Evolutionary conservation across 176 grass and related monocot species (phyloP).

Genomic region (Rhynchospora pubera): DNA sequence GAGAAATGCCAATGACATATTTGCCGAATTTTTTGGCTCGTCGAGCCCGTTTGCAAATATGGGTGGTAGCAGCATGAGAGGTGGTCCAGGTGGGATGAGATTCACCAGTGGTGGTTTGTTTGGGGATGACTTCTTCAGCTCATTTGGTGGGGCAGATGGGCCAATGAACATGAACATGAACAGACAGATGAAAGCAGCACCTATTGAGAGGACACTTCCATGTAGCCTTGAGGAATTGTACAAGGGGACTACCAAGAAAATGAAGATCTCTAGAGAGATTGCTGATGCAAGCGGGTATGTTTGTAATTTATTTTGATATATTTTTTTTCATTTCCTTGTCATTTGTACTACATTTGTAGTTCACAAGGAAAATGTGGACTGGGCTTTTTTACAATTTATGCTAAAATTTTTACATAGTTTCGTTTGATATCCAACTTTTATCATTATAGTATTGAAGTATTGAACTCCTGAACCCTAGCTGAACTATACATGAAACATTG

Average conservation of each 20-base stretch:
- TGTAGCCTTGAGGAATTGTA: slow-evolving; percentile 89
- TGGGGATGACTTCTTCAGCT: slow-evolving; percentile 56
- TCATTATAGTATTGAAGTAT: neutral
- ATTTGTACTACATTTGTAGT: neutral
- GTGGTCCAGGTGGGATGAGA: slow-evolving; percentile 42
- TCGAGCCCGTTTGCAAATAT: slow-evolving; percentile 71
- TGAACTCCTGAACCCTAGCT: neutral
- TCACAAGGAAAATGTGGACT: neutral
- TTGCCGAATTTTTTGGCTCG: slow-evolving; percentile 83
- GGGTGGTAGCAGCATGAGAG: slow-evolving; percentile 32
- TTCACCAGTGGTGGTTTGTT: slow-evolving; percentile 33
- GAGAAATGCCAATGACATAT: slow-evolving; percentile 89
- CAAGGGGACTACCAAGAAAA: slow-evolving; percentile 89
- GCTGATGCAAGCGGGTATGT: slow-evolving; percentile 72
- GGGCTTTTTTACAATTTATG: neutral
- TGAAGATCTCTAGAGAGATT: slow-evolving; percentile 92
- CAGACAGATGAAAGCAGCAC: slow-evolving; percentile 37
- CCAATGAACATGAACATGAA: slow-evolving; percentile 39
- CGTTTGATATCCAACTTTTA: neutral
- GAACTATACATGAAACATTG: neutral
- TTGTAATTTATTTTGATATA: neutral
- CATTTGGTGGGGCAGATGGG: slow-evolving; percentile 29
- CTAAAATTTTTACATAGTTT: neutral
- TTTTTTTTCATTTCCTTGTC: neutral
- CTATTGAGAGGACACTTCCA: slow-evolving; percentile 69